Evolutionary conservation across 805 yeast species (phyloP).

Genomic region (Candida oleophila): DNA sequence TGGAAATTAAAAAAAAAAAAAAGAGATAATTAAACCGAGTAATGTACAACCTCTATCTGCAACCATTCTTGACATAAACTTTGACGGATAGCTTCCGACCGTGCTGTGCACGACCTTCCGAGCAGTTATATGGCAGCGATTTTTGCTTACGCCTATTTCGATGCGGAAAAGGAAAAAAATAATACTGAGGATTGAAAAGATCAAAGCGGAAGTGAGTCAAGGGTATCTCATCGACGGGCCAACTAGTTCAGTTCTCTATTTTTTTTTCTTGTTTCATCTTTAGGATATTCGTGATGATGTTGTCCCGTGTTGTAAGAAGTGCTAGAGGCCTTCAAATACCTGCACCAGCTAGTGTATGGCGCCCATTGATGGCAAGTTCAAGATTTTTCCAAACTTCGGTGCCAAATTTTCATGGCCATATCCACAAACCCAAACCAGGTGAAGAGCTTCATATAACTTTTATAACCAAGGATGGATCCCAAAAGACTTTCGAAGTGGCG

Average conservation of each 20-base stretch:
- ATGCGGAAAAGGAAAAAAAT: not conserved
- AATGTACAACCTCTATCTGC: no score
- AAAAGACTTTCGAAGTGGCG: slow-evolving; percentile 77
- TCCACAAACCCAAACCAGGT: slow-evolving; percentile 89
- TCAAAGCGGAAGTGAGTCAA: not conserved
- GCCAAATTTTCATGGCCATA: slow-evolving; percentile 66
- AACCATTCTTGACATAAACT: not conserved
- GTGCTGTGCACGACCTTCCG: not conserved
- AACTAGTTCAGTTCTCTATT: not conserved
- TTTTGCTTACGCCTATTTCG: not conserved
- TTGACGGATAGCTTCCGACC: not conserved
- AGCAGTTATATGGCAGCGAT: not conserved
- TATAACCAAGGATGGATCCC: slow-evolving; percentile 88
- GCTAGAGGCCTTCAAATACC: not conserved
- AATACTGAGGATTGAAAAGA: not conserved
- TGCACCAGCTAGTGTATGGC: not conserved
- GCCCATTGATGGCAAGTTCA: not conserved
- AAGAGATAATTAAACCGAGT: no score
- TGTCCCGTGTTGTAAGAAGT: not conserved
- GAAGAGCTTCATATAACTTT: slow-evolving; percentile 83
- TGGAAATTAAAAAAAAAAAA: no score
- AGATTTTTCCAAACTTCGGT: slow-evolving; percentile 18
- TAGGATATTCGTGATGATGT: not conserved
- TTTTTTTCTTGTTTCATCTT: not conserved
- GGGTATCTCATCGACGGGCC: not conserved